Evolutionary conservation across 371 early-diverging fungal species (phyloP).

Genomic region (Cokeromyces recurvatus): DNA sequence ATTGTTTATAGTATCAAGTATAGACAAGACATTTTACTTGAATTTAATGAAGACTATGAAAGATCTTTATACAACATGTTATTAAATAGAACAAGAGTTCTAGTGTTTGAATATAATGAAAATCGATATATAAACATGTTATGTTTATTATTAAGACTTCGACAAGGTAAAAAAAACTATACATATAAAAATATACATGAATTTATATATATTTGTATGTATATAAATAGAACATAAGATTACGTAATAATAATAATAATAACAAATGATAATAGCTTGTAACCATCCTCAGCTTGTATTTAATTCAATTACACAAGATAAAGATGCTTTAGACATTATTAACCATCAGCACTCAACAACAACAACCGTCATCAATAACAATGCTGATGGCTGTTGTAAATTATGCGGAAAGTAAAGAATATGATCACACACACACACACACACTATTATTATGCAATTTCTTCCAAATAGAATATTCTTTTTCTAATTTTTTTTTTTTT

Average conservation of each 20-base stretch:
- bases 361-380: background rate
- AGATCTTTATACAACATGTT: slow-evolving; percentile 58
- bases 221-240: too few species aligned
- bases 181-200: background rate
- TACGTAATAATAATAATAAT: too few species aligned
- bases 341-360: background rate
- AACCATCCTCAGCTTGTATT: slow-evolving; percentile 75
- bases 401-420: slow-evolving; percentile 31
- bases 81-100: slow-evolving; percentile 38
- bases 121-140: slow-evolving; percentile 57
- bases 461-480: too few species aligned
- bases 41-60: slow-evolving; percentile 56
- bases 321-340: slow-evolving; percentile 27
- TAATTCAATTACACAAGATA: slow-evolving; percentile 54
- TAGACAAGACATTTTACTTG: slow-evolving; percentile 45
- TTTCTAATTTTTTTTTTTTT: too few species aligned
- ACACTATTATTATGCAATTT: background rate
- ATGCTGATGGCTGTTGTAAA: slow-evolving; percentile 22
- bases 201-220: slow-evolving; percentile 3
- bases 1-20: slow-evolving; percentile 22
- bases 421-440: background rate
- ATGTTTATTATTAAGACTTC: slow-evolving; percentile 48
- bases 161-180: slow-evolving; percentile 35
- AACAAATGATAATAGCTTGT: slow-evolving; percentile 50
- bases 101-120: slow-evolving; percentile 43